A percentile compares a stretch with the other conserved stretches of the same genome.
These are phyloP conservation scores for Ramichloridium luteum DNA, from an alignment of 2,329 filamentous ascomycete species.

Conservation along the genomic window DNA sequence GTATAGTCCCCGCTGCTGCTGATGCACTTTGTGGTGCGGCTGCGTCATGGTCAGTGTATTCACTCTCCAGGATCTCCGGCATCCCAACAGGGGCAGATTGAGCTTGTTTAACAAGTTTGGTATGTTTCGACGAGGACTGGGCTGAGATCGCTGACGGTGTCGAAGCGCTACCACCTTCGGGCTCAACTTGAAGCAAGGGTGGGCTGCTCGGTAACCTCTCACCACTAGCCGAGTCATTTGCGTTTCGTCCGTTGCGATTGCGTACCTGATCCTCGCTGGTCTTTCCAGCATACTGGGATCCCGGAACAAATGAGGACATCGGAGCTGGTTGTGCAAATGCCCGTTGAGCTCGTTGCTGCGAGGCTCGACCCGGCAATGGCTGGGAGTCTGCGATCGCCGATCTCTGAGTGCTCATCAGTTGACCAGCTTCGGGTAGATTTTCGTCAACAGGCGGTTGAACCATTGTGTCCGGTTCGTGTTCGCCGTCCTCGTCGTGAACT, in stretches of 20 bases:
- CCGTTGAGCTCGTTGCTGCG: neutral
- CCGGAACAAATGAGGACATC: conserved; percentile 22
- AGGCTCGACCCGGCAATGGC: conserved; percentile 12
- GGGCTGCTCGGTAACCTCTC: conserved; percentile 25
- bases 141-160: too few species aligned
- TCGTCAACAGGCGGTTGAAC: conserved; percentile 2
- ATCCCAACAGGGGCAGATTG: too few species aligned
- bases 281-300: conserved; percentile 24
- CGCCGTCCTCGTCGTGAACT: conserved; percentile 5
- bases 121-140: too few species aligned
- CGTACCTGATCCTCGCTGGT: conserved; percentile 20
- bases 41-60: conserved; percentile 9
- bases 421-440: neutral
- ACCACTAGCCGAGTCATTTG: too few species aligned
- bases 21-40: conserved; percentile 1
- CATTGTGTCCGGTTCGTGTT: conserved; percentile 7
- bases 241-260: too few species aligned
- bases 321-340: conserved; percentile 22
- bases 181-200: too few species aligned
- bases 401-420: conserved; percentile 18
- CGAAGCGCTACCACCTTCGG: too few species aligned
- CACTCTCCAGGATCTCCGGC: conserved; percentile 22
- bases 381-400: conserved; percentile 37
- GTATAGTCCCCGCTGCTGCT: neutral
- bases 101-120: too few species aligned